phyloP scores from a whole-genome alignment of 2,329 filamentous ascomycete genomes.

The Aureobasidium melanogenum region DNA sequence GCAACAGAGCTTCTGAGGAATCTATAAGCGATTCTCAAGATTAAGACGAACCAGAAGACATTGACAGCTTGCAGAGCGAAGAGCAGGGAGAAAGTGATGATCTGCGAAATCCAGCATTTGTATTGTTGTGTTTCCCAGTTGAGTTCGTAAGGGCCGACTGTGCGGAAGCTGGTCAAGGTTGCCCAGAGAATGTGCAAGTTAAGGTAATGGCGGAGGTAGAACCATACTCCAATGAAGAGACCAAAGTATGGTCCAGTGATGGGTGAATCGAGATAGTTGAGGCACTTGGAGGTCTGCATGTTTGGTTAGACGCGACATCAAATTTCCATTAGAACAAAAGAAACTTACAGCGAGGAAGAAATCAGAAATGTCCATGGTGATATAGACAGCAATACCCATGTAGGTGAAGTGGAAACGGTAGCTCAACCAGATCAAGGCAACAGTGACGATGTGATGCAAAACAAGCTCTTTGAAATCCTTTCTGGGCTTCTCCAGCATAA shows the following conservation, averaged over 20 bases:
- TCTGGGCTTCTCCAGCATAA: slow-evolving; percentile 83
- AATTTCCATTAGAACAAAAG: slow-evolving; percentile 11
- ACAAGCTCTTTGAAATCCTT: slow-evolving; percentile 95
- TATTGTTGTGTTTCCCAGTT: slow-evolving; percentile 71
- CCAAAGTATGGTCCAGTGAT: slow-evolving; percentile 79
- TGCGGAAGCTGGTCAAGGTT: slow-evolving; percentile 65
- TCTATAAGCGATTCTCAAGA: slow-evolving; percentile 64
- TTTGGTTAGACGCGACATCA: background rate
- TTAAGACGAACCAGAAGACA: slow-evolving; percentile 73
- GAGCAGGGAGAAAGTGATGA: slow-evolving; percentile 58
- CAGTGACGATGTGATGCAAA: slow-evolving; percentile 80
- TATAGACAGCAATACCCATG: slow-evolving; percentile 87
- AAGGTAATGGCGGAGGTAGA: slow-evolving; percentile 80
- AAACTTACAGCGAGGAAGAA: slow-evolving; percentile 80
- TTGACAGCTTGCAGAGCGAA: slow-evolving; percentile 64
- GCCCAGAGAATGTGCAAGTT: slow-evolving; percentile 70
- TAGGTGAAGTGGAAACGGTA: slow-evolving; percentile 97
- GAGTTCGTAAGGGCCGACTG: slow-evolving; percentile 64
- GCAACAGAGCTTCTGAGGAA: slow-evolving; percentile 54
- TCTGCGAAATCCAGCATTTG: slow-evolving; percentile 63
- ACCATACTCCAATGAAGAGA: slow-evolving; percentile 73
- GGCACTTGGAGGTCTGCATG: slow-evolving; percentile 69
- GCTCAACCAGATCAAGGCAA: slow-evolving; percentile 73
- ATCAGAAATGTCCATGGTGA: slow-evolving; percentile 88
- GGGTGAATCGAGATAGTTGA: slow-evolving; percentile 79